Conservation (phyloP, 2,329 filamentous ascomycete species). For the Rhynchosporium agropyri region DNA sequence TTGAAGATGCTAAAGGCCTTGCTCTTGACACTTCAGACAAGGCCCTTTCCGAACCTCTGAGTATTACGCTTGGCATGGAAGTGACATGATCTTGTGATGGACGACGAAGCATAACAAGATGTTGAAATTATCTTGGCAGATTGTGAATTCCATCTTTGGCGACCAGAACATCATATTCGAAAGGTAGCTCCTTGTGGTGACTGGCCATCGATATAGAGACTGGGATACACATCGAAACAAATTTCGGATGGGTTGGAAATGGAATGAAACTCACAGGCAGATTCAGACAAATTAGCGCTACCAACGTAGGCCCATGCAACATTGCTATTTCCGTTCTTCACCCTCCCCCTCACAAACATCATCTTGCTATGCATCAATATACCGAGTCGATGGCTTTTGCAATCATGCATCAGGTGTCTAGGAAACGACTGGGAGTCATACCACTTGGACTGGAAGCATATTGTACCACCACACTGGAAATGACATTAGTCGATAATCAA, state of each 20-base stretch:
- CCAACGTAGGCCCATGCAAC: conserved; percentile 81
- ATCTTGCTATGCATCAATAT: conserved; percentile 90
- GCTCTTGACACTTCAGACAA: neutral
- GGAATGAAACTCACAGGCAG: conserved; percentile 68
- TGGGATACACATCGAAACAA: conserved; percentile 1
- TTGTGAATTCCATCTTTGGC: neutral
- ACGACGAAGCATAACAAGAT: neutral
- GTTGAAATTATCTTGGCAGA: neutral
- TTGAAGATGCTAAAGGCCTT: too few relatives aligned
- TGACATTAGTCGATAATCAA: conserved; percentile 12
- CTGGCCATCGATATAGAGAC: conserved; percentile 6
- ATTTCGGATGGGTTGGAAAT: neutral
- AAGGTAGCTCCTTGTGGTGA: neutral
- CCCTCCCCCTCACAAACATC: conserved; percentile 51
- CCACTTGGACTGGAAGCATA: conserved; percentile 73
- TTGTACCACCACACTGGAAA: conserved; percentile 71
- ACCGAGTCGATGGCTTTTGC: conserved; percentile 68
- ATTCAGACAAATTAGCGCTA: conserved; percentile 89
- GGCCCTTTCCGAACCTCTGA: neutral
- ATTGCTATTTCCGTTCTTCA: conserved; percentile 28
- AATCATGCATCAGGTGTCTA: conserved; percentile 71
- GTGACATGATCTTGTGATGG: neutral
- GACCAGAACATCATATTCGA: neutral
- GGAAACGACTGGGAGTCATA: conserved; percentile 75
- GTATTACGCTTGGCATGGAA: neutral